Evolutionary conservation across 345 rosid species (phyloP).

Genomic region (Dipteronia dyeriana): DNA sequence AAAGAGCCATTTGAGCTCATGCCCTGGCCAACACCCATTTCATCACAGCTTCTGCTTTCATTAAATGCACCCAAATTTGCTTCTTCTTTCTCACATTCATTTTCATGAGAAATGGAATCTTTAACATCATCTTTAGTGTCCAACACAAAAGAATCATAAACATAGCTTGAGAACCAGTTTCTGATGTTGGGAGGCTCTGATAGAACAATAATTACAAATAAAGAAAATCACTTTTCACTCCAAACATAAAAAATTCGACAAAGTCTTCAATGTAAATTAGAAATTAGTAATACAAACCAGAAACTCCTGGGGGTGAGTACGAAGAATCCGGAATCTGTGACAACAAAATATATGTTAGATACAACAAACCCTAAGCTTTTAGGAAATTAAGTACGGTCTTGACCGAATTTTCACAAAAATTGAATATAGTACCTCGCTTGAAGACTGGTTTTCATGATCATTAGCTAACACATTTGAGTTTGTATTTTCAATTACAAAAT

Average conservation of each 20-base stretch:
- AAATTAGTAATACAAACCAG: slow-evolving; percentile 37
- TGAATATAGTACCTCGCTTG: slow-evolving; percentile 28
- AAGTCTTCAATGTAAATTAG: neutral
- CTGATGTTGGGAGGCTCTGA: slow-evolving; percentile 63
- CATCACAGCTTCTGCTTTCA: slow-evolving; percentile 7
- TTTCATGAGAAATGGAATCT: slow-evolving; percentile 30
- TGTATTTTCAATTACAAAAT: neutral
- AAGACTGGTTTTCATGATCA: slow-evolving; percentile 13
- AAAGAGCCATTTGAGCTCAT: slow-evolving; percentile 12
- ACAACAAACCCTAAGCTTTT: neutral
- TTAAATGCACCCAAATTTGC: slow-evolving; percentile 17
- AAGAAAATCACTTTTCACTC: neutral
- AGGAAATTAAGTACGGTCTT: neutral
- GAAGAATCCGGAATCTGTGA: slow-evolving; percentile 35
- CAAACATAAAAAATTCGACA: neutral
- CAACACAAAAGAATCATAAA: slow-evolving; percentile 53
- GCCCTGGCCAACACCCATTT: slow-evolving; percentile 4
- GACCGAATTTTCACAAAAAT: neutral
- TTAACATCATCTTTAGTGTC: slow-evolving; percentile 40
- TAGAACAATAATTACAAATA: slow-evolving; percentile 11
- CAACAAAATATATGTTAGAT: neutral
- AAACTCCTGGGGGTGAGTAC: slow-evolving; percentile 30
- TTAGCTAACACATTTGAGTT: slow-evolving; percentile 15
- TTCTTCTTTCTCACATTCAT: slow-evolving; percentile 26
- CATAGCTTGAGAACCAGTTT: slow-evolving; percentile 70